phyloP scores from a whole-genome alignment of 768 basidiomycete species.

The Solioccasus polychromus region DNA sequence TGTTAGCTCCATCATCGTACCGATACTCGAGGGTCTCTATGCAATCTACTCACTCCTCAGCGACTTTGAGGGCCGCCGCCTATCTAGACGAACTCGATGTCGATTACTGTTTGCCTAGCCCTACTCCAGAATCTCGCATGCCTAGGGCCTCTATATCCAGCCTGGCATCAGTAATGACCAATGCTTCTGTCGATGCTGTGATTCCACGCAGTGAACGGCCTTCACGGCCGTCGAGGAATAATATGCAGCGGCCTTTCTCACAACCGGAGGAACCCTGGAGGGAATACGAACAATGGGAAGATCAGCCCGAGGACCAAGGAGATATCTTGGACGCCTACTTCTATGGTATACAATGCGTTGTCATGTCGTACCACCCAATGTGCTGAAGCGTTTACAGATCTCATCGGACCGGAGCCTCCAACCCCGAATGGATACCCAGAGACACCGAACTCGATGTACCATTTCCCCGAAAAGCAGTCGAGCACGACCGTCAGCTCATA shows the following conservation, averaged over 20 bases:
- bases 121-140: slow-evolving; percentile 15
- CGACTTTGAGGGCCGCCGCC: slow-evolving; percentile 15
- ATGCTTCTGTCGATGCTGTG: slow-evolving; percentile 56
- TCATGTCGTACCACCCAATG: not conserved
- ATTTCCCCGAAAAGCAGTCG: slow-evolving; percentile 8
- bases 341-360: slow-evolving; percentile 26
- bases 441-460: slow-evolving; percentile 16
- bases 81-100: slow-evolving; percentile 33
- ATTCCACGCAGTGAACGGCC: slow-evolving; percentile 38
- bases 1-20: slow-evolving; percentile 18
- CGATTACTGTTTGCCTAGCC: slow-evolving; percentile 26
- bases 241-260: slow-evolving; percentile 12
- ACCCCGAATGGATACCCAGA: slow-evolving; percentile 15
- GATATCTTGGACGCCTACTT: slow-evolving; percentile 46
- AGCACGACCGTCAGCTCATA: slow-evolving; percentile 5
- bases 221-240: slow-evolving; percentile 9
- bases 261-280: slow-evolving; percentile 15
- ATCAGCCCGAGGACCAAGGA: slow-evolving; percentile 24
- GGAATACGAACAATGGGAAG: slow-evolving; percentile 23
- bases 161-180: slow-evolving; percentile 55
- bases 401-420: slow-evolving; percentile 17
- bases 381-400: slow-evolving; percentile 18
- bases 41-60: slow-evolving; percentile 33
- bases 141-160: slow-evolving; percentile 48
- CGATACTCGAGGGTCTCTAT: slow-evolving; percentile 26